A percentile compares a stretch with the other conserved stretches of the same genome.
Evolutionary conservation across 1,284 basidiomycete species (phyloP).

Genomic region (Dichomitus squalens): DNA sequence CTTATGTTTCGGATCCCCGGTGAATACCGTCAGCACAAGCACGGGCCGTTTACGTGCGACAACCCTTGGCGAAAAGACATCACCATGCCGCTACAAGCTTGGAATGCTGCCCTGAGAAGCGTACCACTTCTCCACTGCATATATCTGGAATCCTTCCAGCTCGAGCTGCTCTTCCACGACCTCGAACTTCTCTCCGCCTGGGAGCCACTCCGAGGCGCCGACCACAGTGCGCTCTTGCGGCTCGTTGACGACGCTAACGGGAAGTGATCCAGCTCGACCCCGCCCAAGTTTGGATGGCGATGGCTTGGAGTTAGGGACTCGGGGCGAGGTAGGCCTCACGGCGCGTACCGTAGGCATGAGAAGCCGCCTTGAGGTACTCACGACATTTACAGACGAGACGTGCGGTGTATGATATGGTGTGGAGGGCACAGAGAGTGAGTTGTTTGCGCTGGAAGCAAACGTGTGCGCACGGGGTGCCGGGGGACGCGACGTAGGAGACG

Average conservation of each 20-base stretch:
- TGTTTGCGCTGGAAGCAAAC: constrained; percentile 2
- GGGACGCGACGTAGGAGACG: constrained; percentile 15
- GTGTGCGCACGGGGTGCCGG: constrained; percentile 13
- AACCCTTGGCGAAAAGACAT: constrained; percentile 47
- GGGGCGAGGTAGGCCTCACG: constrained; percentile 14
- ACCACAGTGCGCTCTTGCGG: constrained; percentile 14
- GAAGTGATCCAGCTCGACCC: constrained; percentile 31
- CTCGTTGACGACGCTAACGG: constrained; percentile 25
- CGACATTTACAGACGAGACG: constrained; percentile 19
- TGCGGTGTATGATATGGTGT: constrained; percentile 24
- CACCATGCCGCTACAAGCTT: constrained; percentile 13
- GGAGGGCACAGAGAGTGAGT: constrained; percentile 15
- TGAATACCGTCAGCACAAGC: constrained; percentile 69
- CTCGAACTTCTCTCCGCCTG: constrained; percentile 43
- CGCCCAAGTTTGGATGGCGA: constrained; percentile 28
- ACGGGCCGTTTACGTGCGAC: constrained; percentile 63
- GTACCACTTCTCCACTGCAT: constrained; percentile 83
- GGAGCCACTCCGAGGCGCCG: constrained; percentile 39
- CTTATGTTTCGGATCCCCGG: constrained; percentile 69
- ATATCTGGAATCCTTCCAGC: constrained; percentile 69
- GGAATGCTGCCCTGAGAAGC: constrained; percentile 18
- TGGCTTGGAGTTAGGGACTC: constrained; percentile 18
- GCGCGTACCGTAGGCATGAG: constrained; percentile 35
- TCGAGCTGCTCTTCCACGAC: constrained; percentile 48
- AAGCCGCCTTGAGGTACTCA: constrained; percentile 14